Percentiles rank a stretch among this genome's conserved stretches.
phyloP scores from a whole-genome alignment of 768 basidiomycete species.

The Russula virescens region DNA sequence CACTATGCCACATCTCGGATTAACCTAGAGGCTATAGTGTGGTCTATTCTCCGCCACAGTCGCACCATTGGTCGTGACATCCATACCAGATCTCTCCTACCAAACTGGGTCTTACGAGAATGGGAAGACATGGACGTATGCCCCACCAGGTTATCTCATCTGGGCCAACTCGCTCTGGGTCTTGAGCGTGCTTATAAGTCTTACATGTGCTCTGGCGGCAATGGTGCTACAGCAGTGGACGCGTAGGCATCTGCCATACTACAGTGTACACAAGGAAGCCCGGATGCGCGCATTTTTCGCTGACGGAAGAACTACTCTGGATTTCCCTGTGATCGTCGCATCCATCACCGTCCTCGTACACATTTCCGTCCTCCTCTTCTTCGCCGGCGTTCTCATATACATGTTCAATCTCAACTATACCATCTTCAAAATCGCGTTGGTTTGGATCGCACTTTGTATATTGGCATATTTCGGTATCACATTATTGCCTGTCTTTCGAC shows the following conservation, averaged over 20 bases:
- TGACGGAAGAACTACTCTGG: not conserved
- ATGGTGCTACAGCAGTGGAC: not conserved
- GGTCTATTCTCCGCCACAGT: constrained; percentile 7
- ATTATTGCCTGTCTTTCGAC: not conserved
- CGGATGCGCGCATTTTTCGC: not conserved
- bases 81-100: not conserved
- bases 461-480: not conserved
- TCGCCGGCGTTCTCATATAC: not conserved
- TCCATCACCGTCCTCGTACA: not conserved
- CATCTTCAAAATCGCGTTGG: not conserved
- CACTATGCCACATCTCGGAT: not conserved
- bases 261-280: not conserved
- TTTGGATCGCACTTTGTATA: not conserved
- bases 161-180: not conserved
- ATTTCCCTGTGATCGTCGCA: not conserved
- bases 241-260: not conserved
- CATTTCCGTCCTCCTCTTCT: not conserved
- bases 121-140: too few relatives aligned
- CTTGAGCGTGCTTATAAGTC: not conserved
- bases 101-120: too few relatives aligned
- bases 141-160: not conserved
- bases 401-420: not conserved
- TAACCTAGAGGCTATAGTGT: not conserved
- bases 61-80: not conserved
- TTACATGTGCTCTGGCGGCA: not conserved